Evolutionary conservation across 2,329 filamentous ascomycete species (phyloP).

Genomic region (Arthrobotrys entomopaga): DNA sequence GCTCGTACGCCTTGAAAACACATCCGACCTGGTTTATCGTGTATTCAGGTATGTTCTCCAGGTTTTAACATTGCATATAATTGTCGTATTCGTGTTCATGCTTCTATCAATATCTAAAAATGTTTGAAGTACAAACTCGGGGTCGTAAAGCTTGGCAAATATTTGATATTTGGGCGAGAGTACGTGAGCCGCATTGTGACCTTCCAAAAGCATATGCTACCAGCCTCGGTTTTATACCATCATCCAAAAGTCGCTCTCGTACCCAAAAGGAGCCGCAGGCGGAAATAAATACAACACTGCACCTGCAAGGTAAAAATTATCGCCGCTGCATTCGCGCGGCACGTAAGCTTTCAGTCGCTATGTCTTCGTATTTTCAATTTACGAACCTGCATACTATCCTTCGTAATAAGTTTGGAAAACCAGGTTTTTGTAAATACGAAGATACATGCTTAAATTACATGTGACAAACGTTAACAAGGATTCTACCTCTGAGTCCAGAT

Average conservation of each 20-base stretch:
- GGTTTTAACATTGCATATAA: too few relatives aligned
- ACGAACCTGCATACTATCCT: too few relatives aligned
- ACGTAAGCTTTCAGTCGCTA: neutral
- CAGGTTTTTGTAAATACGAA: too few relatives aligned
- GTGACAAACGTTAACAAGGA: neutral
- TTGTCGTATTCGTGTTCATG: too few relatives aligned
- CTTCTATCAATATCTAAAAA: too few relatives aligned
- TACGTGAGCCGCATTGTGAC: slow-evolving; percentile 5
- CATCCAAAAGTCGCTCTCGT: neutral
- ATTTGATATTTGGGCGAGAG: neutral
- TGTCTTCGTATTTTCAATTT: neutral
- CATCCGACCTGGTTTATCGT: too few relatives aligned
- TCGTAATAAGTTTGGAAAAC: too few relatives aligned
- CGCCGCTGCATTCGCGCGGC: slow-evolving; percentile 5
- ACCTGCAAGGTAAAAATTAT: slow-evolving; percentile 4
- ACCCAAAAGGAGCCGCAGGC: neutral
- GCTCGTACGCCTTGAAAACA: too few relatives aligned
- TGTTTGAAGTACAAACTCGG: too few relatives aligned
- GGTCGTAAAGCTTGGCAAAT: too few relatives aligned
- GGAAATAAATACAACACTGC: neutral
- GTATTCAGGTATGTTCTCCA: too few relatives aligned
- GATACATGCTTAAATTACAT: neutral
- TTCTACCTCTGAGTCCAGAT: slow-evolving; percentile 49
- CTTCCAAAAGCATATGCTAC: slow-evolving; percentile 6
- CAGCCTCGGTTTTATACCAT: neutral